Evolutionary conservation across 139 green algal species (phyloP), one percentile per base, ranked within the genome.

Genomic region (Trebouxia sp.): DNA sequence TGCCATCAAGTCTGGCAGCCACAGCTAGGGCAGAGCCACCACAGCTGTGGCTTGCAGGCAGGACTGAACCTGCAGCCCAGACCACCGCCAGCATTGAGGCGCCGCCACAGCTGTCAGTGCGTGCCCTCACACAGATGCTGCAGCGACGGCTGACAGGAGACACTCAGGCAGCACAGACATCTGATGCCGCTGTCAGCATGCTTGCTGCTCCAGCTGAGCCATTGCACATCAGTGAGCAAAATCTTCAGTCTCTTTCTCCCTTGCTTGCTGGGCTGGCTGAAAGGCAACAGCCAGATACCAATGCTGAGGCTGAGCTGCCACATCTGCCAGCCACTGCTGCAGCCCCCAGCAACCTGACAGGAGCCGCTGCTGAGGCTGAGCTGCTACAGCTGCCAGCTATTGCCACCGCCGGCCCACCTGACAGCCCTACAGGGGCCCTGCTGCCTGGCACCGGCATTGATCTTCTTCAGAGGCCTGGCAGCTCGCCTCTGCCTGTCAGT

Each of bases 401-500:
- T 28, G 58, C 58, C 62, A 45, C 62, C 5, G 62, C 62, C 3
- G 20, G 42, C 32, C 32, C 32, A 35, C 62, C 35, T 26, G 32
- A 35, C 62, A 72, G 62, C 7, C 62, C 32, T 5, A 72, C 62
- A 45, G 62, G 62, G 3, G 32, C 35, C 12, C 6, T 72, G 62
- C 35, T 72, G 15, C 62, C 62, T 45, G 62, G 62, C 30, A 72
- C 62, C 5, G 62, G 62, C 62, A 26, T 11, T 72, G 62, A 72
- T 72, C 32, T 72, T 45, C 62, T 72, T 32, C n/a, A 72, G 14
- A 32, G 32, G 62, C 62, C 62, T 45, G 62, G 62, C 62, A 72
- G 62, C 35, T 72, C 62, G 24, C 62, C 62, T 15, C 15, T 72
- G 62, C 62, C 62, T 45, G 62, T 72, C 3, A 72, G 62, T 17